Percentiles rank a stretch among this genome's conserved stretches.
These are phyloP conservation scores for Phyllostachys edulis DNA, from an alignment of 176 grass and related monocot species.

Conservation along the genomic window DNA sequence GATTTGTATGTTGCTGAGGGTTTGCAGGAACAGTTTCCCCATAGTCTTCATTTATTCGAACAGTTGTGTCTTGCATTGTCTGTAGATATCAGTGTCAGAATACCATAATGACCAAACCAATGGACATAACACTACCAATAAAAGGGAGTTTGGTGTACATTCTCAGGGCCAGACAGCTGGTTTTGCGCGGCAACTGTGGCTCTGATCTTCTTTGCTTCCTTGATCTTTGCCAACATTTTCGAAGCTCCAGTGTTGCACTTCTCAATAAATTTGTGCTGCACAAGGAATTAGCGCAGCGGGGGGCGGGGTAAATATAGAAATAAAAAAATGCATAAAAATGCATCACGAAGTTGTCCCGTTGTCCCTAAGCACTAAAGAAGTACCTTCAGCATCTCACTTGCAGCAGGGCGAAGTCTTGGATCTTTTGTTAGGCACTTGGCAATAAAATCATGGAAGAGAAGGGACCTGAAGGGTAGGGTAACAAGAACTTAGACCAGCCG, in stretches of 20 bases:
- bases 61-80: constrained; percentile 41
- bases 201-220: constrained; percentile 84
- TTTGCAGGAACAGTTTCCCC: constrained; percentile 66
- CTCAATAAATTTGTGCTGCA: constrained; percentile 97
- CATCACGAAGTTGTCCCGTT: background rate
- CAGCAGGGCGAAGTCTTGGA: constrained; percentile 84
- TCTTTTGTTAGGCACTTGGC: constrained; percentile 99
- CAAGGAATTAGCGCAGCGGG: constrained; percentile 11
- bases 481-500: constrained; percentile 16
- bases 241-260: constrained; percentile 89
- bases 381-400: constrained; percentile 97
- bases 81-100: constrained; percentile 47
- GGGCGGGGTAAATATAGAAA: constrained; percentile 23
- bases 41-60: constrained; percentile 62
- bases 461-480: constrained; percentile 66
- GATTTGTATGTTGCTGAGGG: constrained; percentile 37
- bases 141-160: constrained; percentile 44
- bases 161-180: constrained; percentile 45
- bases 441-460: constrained; percentile 99
- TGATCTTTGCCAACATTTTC: constrained; percentile 94
- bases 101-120: constrained; percentile 34
- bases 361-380: constrained; percentile 15
- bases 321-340: constrained; percentile 28
- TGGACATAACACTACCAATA: constrained; percentile 17
- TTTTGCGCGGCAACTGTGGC: constrained; percentile 56